Base-by-base conservation (phyloP, 2,329 filamentous ascomycete genomes). In the Phaeosphaeria sp. region DNA sequence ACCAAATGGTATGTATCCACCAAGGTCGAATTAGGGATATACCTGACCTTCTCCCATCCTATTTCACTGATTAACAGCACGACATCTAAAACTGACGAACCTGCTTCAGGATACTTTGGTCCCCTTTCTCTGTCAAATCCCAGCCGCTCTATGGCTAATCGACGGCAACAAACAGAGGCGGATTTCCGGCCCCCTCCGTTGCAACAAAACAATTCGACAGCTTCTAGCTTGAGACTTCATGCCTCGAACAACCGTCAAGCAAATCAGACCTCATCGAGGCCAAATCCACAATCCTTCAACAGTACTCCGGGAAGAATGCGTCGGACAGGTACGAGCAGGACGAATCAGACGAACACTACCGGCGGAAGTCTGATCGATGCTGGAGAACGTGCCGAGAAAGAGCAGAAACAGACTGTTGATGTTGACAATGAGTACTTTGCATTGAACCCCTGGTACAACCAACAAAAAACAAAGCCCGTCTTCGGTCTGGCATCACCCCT, bases 401-500 rank as follows among this genome's bases (percentile, higher is more conserved):
- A 66, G 50, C 61, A 64, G 51, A 65, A 73, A 27, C 65, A 70
- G 21, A 54, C 54, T 3, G 65, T 72, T 2, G 67, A 71, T 40
- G 79, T 86, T n/a, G 81, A 84, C 39, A 82, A 83, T n/a, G 82
- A 82, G 2, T 85, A 86, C 59, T 75, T 77, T 11, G 77, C 82
- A 11, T 74, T 86, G 3, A 86, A 86, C 51, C 84, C 84, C 2
- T 79, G 82, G 27, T 85, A 86, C 57, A 83, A 84, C 30, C 81
- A 85, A 53, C 78, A 83, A 2, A 72, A 75, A 7, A 81, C 83
- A 17, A 80, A 82, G 54, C 83, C 84, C 1, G 80, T 86, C 47
- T 86, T 84, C 79, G 80, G 82, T 69, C 68, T 86, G 51, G 83
- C 82, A 3, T 83, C 84, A 62, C 83, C 84, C 6, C 67, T 86